A percentile compares a stretch with the other conserved stretches of the same genome.
These are phyloP conservation scores for Talaromyces sp. DNA, from an alignment of 2,329 filamentous ascomycete genomes.

Conservation along the genomic window DNA sequence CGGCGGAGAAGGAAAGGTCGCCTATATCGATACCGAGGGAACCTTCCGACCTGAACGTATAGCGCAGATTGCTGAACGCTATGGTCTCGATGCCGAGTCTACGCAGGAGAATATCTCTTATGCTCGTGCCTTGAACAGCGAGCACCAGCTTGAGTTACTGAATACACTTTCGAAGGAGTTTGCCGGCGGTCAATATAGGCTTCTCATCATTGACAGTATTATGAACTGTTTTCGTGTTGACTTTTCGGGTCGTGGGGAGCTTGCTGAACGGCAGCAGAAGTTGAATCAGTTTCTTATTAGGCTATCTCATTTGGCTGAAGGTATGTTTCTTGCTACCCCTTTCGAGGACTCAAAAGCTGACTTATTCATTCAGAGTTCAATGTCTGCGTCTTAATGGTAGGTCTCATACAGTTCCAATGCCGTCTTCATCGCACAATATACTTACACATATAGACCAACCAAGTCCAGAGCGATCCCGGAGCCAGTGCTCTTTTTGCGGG, in stretches of 20 bases:
- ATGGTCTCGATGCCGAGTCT: conserved; percentile 58
- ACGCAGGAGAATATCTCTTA: conserved; percentile 68
- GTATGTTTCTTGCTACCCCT: conserved; percentile 33
- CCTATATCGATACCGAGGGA: conserved; percentile 66
- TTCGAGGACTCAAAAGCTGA: neutral
- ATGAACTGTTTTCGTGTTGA: conserved; percentile 69
- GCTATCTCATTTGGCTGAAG: conserved; percentile 64
- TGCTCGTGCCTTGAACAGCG: conserved; percentile 64
- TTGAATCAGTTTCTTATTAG: conserved; percentile 64
- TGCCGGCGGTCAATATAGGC: conserved; percentile 61
- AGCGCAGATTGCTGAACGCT: conserved; percentile 64
- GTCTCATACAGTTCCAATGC: conserved; percentile 14
- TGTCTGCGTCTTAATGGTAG: conserved; percentile 61
- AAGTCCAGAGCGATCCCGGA: conserved; percentile 69
- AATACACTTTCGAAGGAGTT: conserved; percentile 62
- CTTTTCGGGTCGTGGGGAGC: conserved; percentile 65
- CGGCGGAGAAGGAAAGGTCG: conserved; percentile 67
- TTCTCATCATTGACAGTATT: conserved; percentile 68
- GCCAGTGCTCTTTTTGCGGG: conserved; percentile 66
- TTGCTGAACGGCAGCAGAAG: conserved; percentile 67
- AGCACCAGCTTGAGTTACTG: conserved; percentile 64
- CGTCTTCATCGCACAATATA: neutral
- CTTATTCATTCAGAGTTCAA: conserved; percentile 59
- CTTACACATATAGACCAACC: conserved; percentile 56
- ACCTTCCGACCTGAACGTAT: conserved; percentile 68